These are phyloP conservation scores for Croton setiger DNA, from an alignment of 441 rosid species.

Conservation along the genomic window DNA sequence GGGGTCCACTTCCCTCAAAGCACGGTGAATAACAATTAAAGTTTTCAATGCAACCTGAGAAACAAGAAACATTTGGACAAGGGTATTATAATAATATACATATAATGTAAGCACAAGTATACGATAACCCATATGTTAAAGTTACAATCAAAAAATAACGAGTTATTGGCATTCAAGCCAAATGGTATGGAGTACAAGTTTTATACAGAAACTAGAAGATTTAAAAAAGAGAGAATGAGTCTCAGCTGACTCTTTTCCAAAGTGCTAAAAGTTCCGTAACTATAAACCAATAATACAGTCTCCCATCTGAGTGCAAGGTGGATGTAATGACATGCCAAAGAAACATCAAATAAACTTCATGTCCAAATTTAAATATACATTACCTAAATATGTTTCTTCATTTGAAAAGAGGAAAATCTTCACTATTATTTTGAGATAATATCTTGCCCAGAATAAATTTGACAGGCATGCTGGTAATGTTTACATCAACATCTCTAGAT, in stretches of 20 bases:
- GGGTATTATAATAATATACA: not conserved
- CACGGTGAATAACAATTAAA: constrained; percentile 87
- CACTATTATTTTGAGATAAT: not conserved
- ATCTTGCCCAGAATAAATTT: not conserved
- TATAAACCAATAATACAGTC: not conserved
- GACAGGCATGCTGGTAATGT: not conserved
- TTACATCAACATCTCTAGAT: not conserved
- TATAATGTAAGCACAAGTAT: too few relatives aligned
- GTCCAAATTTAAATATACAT: not conserved
- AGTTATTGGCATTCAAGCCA: not conserved
- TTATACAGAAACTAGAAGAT: not conserved
- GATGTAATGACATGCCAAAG: too few relatives aligned
- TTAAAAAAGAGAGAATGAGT: not conserved
- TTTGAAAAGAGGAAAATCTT: not conserved
- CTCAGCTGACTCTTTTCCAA: not conserved
- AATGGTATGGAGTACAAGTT: not conserved
- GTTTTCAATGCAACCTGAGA: constrained; percentile 91
- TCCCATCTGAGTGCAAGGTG: not conserved
- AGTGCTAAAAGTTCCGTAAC: not conserved
- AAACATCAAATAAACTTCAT: not conserved
- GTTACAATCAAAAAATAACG: not conserved
- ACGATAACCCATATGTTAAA: not conserved
- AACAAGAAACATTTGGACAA: constrained; percentile 18
- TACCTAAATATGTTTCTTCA: constrained; percentile 1
- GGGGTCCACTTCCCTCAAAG: constrained; percentile 96